Evolutionary conservation across 495 filamentous ascomycete genomes (phyloP).

Genomic region (Podospora didyma): DNA sequence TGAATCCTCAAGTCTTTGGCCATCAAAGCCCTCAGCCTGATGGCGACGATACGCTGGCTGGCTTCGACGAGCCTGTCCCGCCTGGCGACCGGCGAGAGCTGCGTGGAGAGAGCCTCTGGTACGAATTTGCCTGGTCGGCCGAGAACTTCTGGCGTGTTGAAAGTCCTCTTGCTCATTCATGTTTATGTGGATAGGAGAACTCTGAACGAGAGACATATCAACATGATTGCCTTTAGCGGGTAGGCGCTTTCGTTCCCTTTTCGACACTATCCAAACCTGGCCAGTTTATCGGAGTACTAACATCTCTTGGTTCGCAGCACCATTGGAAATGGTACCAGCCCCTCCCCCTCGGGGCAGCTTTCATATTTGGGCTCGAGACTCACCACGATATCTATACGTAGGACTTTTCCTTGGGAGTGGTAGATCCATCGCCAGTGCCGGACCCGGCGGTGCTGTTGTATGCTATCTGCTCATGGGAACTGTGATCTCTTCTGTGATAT

Average conservation of each 20-base stretch:
- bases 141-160: neutral
- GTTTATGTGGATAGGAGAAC: slow-evolving; percentile 23
- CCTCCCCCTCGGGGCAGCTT: neutral
- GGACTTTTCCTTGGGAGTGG: slow-evolving; percentile 37
- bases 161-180: neutral
- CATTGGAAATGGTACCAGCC: slow-evolving; percentile 32
- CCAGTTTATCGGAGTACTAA: neutral
- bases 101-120: slow-evolving; percentile 32
- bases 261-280: neutral
- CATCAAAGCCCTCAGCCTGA: slow-evolving; percentile 17
- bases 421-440: slow-evolving; percentile 30
- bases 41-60: slow-evolving; percentile 25
- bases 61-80: slow-evolving; percentile 23
- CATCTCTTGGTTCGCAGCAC: slow-evolving; percentile 11
- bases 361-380: neutral
- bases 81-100: slow-evolving; percentile 25
- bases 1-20: slow-evolving; percentile 14
- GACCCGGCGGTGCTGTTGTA: slow-evolving; percentile 36
- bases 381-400: neutral
- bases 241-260: slow-evolving; percentile 12
- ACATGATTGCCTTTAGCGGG: slow-evolving; percentile 42
- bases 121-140: neutral
- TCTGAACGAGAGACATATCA: slow-evolving; percentile 35
- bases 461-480: slow-evolving; percentile 41
- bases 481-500: slow-evolving; percentile 48